These are phyloP conservation scores for Ramaria sp. DNA, from an alignment of 768 basidiomycete genomes.

Conservation along the genomic window DNA sequence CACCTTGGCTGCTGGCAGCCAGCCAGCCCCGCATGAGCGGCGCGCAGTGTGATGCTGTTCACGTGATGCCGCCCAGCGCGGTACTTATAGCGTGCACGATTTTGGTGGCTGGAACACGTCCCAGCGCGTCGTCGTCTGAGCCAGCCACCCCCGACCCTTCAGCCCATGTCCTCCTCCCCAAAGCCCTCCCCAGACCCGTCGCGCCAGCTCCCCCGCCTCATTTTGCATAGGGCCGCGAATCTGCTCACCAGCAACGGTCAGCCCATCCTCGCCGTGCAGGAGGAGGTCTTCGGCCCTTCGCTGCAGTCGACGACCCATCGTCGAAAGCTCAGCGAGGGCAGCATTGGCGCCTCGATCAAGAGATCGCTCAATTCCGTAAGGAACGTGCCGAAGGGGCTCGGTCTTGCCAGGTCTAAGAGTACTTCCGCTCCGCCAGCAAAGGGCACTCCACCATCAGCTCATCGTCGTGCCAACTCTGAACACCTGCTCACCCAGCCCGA, in stretches of 20 bases:
- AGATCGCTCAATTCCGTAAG: constrained; percentile 23
- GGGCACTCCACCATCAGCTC: background rate
- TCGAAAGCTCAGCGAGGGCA: constrained; percentile 5
- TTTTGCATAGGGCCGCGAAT: constrained; percentile 28
- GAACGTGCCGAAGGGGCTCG: constrained; percentile 1
- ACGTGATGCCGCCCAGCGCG: too few species aligned
- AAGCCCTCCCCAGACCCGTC: background rate
- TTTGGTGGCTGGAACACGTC: background rate
- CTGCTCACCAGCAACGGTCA: constrained; percentile 24
- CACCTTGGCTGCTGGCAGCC: too few species aligned
- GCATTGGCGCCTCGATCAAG: constrained; percentile 24
- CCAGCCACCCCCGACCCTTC: background rate
- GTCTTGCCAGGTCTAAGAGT: constrained; percentile 20
- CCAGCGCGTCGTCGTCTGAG: background rate
- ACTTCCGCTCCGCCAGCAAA: background rate
- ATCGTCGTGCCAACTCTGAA: constrained; percentile 8
- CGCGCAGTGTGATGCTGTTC: too few species aligned
- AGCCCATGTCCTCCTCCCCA: background rate
- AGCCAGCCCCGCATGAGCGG: too few species aligned
- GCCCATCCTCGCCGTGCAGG: constrained; percentile 11
- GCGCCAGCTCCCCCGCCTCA: constrained; percentile 8
- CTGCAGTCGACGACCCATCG: constrained; percentile 5
- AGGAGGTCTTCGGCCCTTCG: background rate
- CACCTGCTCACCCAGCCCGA: background rate
- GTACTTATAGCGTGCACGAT: background rate